A percentile compares a stretch with the other conserved stretches of the same genome.
phyloP scores from a whole-genome alignment of 2,329 filamentous ascomycete species.

The Microsporum ferrugineum region DNA sequence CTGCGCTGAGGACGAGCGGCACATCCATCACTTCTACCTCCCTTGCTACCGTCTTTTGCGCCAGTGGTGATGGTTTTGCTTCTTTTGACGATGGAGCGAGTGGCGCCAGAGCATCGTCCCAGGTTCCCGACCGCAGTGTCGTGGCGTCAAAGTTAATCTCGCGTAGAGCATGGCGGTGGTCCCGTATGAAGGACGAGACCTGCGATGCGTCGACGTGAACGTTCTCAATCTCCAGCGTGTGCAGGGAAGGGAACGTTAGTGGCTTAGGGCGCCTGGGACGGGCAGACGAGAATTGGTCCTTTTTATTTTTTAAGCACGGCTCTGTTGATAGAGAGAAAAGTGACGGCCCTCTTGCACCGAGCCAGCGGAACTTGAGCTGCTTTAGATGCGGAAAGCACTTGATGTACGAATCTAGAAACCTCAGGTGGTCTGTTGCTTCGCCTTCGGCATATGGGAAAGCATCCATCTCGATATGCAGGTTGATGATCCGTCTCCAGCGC shows the following conservation, averaged over 20 bases:
- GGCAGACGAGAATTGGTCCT: conserved; percentile 34
- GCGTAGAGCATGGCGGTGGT: conserved; percentile 55
- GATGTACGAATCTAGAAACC: conserved; percentile 72
- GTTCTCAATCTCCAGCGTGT: conserved; percentile 61
- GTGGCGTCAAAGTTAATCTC: conserved; percentile 76
- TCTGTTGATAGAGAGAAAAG: conserved; percentile 61
- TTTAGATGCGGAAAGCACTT: conserved; percentile 56
- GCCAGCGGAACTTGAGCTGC: conserved; percentile 66
- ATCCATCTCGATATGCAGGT: conserved; percentile 61
- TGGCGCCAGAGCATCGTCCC: conserved; percentile 72
- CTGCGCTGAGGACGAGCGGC: conserved; percentile 27
- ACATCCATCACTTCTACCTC: conserved; percentile 30
- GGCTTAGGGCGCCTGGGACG: conserved; percentile 35
- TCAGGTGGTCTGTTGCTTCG: conserved; percentile 56
- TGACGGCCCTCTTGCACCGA: conserved; percentile 59
- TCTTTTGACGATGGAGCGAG: conserved; percentile 39
- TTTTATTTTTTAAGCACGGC: conserved; percentile 45
- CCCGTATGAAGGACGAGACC: conserved; percentile 55
- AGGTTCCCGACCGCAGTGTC: conserved; percentile 57
- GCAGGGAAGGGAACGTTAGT: conserved; percentile 56
- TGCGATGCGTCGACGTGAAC: conserved; percentile 59
- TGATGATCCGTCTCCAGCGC: conserved; percentile 66
- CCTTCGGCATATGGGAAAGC: conserved; percentile 38
- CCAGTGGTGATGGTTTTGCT: conserved; percentile 20
- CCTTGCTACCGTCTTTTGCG: conserved; percentile 12